Conservation (phyloP, 495 filamentous ascomycete species). For the Penicillium lividum region DNA sequence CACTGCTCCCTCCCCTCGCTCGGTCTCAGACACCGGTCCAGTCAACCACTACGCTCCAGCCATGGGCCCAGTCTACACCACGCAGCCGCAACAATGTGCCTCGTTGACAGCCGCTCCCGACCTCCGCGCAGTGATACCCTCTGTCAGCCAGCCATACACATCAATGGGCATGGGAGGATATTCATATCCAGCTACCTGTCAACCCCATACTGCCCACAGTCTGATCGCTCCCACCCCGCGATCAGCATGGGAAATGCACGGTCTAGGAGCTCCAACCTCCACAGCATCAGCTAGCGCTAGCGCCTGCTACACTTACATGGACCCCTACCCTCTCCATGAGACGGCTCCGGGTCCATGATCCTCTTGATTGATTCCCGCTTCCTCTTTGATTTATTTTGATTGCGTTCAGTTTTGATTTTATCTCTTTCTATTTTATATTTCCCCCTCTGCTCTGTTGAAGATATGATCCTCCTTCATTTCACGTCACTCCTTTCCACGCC, state of each 20-base stretch:
- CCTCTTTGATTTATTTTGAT: constrained; percentile 8
- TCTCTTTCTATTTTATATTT: constrained; percentile 31
- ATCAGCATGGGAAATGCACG: constrained; percentile 39
- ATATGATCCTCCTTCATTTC: constrained; percentile 36
- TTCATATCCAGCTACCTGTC: constrained; percentile 40
- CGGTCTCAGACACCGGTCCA: constrained; percentile 40
- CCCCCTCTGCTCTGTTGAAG: constrained; percentile 29
- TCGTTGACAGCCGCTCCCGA: constrained; percentile 32
- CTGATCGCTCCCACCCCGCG: constrained; percentile 28
- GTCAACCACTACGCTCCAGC: constrained; percentile 34
- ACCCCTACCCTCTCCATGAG: constrained; percentile 39
- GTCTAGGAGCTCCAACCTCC: constrained; percentile 22
- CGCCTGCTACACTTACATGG: constrained; percentile 39
- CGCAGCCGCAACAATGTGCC: constrained; percentile 26
- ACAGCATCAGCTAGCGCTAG: constrained; percentile 22
- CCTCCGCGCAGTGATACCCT: constrained; percentile 33
- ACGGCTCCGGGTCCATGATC: constrained; percentile 20
- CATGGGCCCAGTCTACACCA: constrained; percentile 30
- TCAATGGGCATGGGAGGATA: constrained; percentile 31
- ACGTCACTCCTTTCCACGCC: constrained; percentile 45
- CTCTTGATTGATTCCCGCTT: neutral
- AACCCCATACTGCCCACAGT: constrained; percentile 31
- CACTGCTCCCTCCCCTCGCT: constrained; percentile 45
- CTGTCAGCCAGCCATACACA: constrained; percentile 35
- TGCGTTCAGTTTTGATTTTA: constrained; percentile 14